Evolutionary conservation across 805 yeast species (phyloP), one percentile per base, ranked within the genome.

Genomic region (Candida sonorensis): DNA sequence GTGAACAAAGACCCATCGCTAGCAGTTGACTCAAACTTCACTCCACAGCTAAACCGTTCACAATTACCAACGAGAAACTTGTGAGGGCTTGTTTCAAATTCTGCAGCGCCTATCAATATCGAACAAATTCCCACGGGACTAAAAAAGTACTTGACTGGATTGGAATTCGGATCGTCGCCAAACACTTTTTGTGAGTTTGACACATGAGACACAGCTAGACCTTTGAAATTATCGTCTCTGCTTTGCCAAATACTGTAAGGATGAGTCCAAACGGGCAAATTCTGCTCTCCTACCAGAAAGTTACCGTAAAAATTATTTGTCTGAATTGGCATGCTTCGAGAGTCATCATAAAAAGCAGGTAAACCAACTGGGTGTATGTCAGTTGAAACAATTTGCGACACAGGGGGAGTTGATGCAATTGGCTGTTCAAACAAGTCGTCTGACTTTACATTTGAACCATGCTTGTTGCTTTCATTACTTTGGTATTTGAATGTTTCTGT

Each of bases 241-340:
- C 78, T 61, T 41, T 68, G 67, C 90, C 88, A 83, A 5, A 81
- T 58, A 19, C 84, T 73, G 48, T 82, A 83, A 2, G 95, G 95
- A 44, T 81, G 86, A 0, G 90, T 75, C 87, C 88, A 84, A 0
- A 77, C 69, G 0, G 90, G 84, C 35, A 72, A 63, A 2, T 75
- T 71, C 49, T 81, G 90, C 34, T 67, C 66, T 1, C 69, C 86
- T 22, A 84, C 64, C 9, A 83, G 55, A 53, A 84, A 57, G 55
- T 84, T 84, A 23, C 81, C 79, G 52, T 77, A 84, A 48, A 83
- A 84, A 49, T 83, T 82, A 54, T 84, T 84, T 7, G 94, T 83
- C 38, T 78, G 78, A 18, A 79, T 64, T 10, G 61, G 59, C 5
- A 86, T 87, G 17, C 52, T 45, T 11, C 36, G 35, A 7, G 34